Evolutionary conservation across 176 grass and related monocot genomes (phyloP).

Genomic region (Urochloa ruziziensis): DNA sequence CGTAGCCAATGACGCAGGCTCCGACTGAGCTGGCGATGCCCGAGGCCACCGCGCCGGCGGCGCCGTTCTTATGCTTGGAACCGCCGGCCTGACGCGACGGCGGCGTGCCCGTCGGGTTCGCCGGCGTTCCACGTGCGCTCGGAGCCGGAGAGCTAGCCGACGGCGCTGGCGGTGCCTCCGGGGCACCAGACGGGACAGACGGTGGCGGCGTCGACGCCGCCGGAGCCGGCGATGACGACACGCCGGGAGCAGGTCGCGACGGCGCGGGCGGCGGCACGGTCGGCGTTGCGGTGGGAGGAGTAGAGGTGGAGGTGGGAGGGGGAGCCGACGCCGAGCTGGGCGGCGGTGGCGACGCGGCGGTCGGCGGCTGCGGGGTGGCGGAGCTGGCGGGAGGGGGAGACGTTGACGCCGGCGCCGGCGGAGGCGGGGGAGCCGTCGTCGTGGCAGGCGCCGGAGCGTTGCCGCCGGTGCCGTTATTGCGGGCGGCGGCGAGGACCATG

Average conservation of each 20-base stretch:
- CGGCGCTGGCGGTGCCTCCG: not conserved
- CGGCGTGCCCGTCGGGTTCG: conserved; percentile 8
- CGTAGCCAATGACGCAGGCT: conserved; percentile 47
- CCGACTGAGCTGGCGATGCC: conserved; percentile 40
- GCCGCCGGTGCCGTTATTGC: conserved; percentile 1
- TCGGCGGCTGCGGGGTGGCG: not conserved
- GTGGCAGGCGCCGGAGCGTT: not conserved
- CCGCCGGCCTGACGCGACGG: not conserved
- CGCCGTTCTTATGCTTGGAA: conserved; percentile 16
- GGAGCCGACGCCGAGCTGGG: not conserved
- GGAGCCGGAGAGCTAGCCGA: conserved; percentile 4
- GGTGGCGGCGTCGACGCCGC: not conserved
- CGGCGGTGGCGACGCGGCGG: not conserved
- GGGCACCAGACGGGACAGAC: not conserved
- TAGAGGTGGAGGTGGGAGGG: not conserved
- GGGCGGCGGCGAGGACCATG: conserved; percentile 48
- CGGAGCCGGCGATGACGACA: not conserved
- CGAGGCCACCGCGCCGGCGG: conserved; percentile 1
- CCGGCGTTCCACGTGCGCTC: not conserved
- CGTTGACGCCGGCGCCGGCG: not conserved
- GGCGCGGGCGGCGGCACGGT: not conserved
- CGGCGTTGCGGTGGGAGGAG: not conserved
- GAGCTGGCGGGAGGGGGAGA: conserved; percentile 18
- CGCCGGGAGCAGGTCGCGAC: not conserved
- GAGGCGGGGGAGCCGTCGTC: not conserved